Percentiles rank a stretch among this genome's conserved stretches.
Conservation (phyloP, 306 rosid genomes). For the Leucaena leucocephala region DNA sequence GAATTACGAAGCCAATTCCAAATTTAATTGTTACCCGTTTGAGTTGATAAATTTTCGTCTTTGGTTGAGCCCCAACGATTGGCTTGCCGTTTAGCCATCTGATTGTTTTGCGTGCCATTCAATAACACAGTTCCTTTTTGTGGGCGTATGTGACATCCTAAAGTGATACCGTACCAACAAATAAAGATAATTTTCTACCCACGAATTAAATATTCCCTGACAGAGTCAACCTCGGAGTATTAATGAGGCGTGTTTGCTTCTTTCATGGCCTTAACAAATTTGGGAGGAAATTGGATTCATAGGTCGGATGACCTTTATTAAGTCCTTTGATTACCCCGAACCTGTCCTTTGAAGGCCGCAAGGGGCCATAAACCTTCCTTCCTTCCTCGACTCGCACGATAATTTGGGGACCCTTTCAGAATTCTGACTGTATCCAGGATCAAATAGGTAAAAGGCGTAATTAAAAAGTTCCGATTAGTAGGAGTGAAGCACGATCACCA, state of each 20-base stretch:
- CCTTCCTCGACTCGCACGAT: not conserved
- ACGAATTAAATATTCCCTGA: not conserved
- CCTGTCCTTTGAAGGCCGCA: slow-evolving; percentile 38
- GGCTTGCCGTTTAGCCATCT: not conserved
- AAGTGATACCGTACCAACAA: not conserved
- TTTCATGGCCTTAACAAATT: not conserved
- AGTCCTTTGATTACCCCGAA: slow-evolving; percentile 3
- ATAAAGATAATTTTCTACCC: not conserved
- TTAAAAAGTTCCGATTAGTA: not conserved
- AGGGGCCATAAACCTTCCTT: not conserved
- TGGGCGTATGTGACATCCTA: not conserved
- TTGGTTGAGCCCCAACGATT: not conserved
- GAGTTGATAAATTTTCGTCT: not conserved
- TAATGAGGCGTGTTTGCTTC: not conserved
- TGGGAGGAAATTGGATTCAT: not conserved
- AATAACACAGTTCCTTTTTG: not conserved
- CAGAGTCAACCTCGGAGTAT: not conserved
- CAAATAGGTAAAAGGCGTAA: not conserved
- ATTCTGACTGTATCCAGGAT: not conserved
- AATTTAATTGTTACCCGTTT: not conserved
- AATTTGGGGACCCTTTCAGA: no score
- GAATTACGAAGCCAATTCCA: slow-evolving; percentile 12
- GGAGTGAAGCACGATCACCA: not conserved
- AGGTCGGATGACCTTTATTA: not conserved
- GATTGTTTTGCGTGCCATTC: not conserved